Base-by-base conservation (phyloP, 352 stramenopile species). In the Bremia lactucae region DNA sequence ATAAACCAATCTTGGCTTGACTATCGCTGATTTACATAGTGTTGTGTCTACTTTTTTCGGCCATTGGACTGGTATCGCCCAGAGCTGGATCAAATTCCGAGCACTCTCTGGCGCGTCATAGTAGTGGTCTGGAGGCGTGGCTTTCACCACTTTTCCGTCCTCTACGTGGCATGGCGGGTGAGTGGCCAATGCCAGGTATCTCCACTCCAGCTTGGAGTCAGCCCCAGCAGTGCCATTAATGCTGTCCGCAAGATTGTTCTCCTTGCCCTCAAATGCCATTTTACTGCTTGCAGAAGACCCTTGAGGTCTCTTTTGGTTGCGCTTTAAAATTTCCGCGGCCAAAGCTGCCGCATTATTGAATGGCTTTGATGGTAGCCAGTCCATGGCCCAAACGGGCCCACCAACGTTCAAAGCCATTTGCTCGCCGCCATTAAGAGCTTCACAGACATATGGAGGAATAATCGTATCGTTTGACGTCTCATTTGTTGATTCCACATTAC, bases 341-440 rank as follows among this genome's bases (percentile, higher is more conserved):
- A 49, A 31, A n/a, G 28, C 22, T 8, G 39, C 36, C 9, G 33
- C 19, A 4, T 49, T 55, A 25, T 20, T 23, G 4, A 28, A 33
- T 41, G 43, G 31, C 20, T 40, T 49, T n/a, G 59, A 59, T 8
- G 65, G 71, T 28, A 87, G 36, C 77, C 77, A 90, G 33, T 87
- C 77, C 68, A 90, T 87, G 7, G 77, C 77, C 74, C 74, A 87
- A 25, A 90, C 67, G 2, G 77, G 77, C 14, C 77, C 77, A 15
- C 77, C 77, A 0, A 68, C 72, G 42, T 90, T 87, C 11, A 87
- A 24, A 13, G 51, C 75, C 47, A 75, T 71, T 46, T 61, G 59
- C 4, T 64, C 49, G 13, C 36, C 37, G 8, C 46, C 40, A 11
- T 57, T 53, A 3, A 87, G 13, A 13, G 34, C 43, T 34, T 59